phyloP scores from a whole-genome alignment of 2,329 filamentous ascomycete genomes.

The Akanthomyces lecanii region DNA sequence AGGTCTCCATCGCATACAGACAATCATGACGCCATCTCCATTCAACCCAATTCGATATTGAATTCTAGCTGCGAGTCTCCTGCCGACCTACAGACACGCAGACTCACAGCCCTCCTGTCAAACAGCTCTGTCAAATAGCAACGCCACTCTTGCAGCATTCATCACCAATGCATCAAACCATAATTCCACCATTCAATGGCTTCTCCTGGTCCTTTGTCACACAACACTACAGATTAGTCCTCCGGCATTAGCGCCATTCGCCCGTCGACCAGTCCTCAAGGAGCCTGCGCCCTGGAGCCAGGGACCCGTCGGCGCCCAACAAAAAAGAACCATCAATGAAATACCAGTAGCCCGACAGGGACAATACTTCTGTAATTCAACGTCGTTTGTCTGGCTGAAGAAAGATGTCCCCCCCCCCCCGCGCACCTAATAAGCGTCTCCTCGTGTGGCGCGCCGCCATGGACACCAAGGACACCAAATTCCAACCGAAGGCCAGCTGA shows the following conservation, averaged over 20 bases:
- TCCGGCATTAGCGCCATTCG: background rate
- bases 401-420: background rate
- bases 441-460: background rate
- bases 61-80: background rate
- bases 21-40: slow-evolving; percentile 3
- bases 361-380: background rate
- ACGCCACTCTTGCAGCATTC: background rate
- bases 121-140: slow-evolving; percentile 4
- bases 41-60: background rate
- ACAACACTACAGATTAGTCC: background rate
- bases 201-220: background rate
- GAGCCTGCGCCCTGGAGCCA: background rate
- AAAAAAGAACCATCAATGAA: background rate
- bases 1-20: background rate
- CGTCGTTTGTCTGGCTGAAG: background rate
- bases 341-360: background rate
- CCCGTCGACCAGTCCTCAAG: background rate
- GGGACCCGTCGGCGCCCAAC: slow-evolving; percentile 12
- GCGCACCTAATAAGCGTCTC: background rate
- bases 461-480: background rate
- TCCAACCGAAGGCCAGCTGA: slow-evolving; percentile 6
- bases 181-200: background rate
- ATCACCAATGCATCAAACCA: background rate
- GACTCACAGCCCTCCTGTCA: background rate
- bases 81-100: background rate